phyloP scores from a whole-genome alignment of 1,284 basidiomycete genomes.

The Ustilago shanxiensis region DNA sequence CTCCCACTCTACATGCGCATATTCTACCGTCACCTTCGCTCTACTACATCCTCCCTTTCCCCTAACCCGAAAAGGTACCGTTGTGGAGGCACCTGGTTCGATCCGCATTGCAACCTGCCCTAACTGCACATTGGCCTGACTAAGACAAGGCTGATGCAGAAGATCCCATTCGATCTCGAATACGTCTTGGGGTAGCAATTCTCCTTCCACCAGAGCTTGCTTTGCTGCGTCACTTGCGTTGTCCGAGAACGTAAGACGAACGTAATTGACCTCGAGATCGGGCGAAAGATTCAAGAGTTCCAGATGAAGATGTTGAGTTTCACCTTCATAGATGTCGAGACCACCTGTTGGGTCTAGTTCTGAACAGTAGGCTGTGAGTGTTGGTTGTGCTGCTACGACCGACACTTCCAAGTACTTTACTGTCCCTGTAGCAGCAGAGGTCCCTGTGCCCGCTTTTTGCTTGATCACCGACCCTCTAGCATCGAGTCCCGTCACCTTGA shows the following conservation, averaged over 20 bases:
- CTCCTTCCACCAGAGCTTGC: slow-evolving; percentile 79
- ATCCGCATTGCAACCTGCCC: slow-evolving; percentile 70
- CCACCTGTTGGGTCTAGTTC: slow-evolving; percentile 85
- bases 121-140: not conserved
- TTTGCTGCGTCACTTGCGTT: slow-evolving; percentile 83
- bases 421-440: not conserved
- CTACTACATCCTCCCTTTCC: slow-evolving; percentile 89
- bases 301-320: slow-evolving; percentile 84
- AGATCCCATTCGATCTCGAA: slow-evolving; percentile 91
- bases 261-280: slow-evolving; percentile 82
- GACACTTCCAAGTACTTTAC: slow-evolving; percentile 75
- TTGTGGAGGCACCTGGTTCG: slow-evolving; percentile 78
- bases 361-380: slow-evolving; percentile 85
- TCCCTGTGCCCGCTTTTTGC: slow-evolving; percentile 19
- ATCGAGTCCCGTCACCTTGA: slow-evolving; percentile 80
- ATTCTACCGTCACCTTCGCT: slow-evolving; percentile 85
- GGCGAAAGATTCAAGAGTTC: slow-evolving; percentile 84
- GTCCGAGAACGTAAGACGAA: slow-evolving; percentile 88
- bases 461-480: slow-evolving; percentile 71
- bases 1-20: slow-evolving; percentile 76
- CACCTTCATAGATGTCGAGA: slow-evolving; percentile 92
- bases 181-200: slow-evolving; percentile 83
- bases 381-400: slow-evolving; percentile 86
- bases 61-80: slow-evolving; percentile 80
- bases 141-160: slow-evolving; percentile 81